Conservation (phyloP, 2,329 filamentous ascomycete species). For the Beauveria bassiana region DNA sequence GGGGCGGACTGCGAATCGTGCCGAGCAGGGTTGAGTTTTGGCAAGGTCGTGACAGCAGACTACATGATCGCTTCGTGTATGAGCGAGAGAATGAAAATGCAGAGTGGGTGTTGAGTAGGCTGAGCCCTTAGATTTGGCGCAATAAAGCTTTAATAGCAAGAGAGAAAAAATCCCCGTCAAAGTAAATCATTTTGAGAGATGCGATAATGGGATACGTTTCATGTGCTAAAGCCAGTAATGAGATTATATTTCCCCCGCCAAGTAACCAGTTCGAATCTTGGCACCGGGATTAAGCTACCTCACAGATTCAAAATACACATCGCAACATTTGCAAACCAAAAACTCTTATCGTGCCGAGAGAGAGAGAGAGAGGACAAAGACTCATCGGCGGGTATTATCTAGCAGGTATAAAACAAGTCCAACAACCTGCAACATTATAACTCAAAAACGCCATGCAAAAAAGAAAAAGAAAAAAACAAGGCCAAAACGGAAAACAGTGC, state of each 20-base stretch:
- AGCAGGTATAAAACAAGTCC: background rate
- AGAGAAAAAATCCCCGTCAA: too few species aligned
- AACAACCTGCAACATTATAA: background rate
- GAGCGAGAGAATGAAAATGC: constrained; percentile 46
- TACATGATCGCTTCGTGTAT: constrained; percentile 94
- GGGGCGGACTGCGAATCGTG: constrained; percentile 82
- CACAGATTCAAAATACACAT: background rate
- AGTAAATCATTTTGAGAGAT: background rate
- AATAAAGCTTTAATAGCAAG: background rate
- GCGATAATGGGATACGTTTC: too few species aligned
- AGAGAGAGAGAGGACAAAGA: background rate
- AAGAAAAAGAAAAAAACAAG: background rate
- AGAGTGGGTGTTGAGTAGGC: constrained; percentile 60
- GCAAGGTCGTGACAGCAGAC: constrained; percentile 79
- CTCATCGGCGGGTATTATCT: constrained; percentile 8
- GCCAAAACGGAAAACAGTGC: background rate
- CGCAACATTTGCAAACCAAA: background rate
- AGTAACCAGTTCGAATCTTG: too few species aligned
- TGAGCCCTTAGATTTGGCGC: constrained; percentile 53
- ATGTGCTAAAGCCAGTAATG: background rate
- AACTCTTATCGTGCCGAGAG: background rate
- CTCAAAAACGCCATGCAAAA: background rate
- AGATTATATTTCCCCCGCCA: too few species aligned
- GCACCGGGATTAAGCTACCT: background rate
- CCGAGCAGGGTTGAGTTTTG: constrained; percentile 92